phyloP scores from a whole-genome alignment of 2,329 filamentous ascomycete species.

The Pseudogymnoascus sp. region DNA sequence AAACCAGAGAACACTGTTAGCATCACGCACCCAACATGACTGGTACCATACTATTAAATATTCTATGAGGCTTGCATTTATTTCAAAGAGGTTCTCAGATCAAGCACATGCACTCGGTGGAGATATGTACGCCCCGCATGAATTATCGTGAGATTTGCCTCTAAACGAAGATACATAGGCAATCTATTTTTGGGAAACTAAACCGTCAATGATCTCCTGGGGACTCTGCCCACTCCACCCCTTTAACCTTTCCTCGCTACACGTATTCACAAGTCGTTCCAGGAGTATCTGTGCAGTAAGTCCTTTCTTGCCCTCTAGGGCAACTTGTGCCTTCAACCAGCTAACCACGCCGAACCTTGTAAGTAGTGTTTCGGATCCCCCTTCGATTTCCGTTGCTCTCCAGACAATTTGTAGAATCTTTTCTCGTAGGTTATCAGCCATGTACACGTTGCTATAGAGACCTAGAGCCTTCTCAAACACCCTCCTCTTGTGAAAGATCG shows the following conservation, averaged over 20 bases:
- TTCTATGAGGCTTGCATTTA: neutral
- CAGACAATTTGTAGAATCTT: constrained; percentile 55
- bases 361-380: constrained; percentile 70
- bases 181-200: constrained; percentile 5
- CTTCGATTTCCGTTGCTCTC: constrained; percentile 56
- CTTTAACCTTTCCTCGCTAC: constrained; percentile 55
- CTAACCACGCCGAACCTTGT: constrained; percentile 66
- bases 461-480: constrained; percentile 70
- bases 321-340: constrained; percentile 61
- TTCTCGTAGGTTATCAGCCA: constrained; percentile 47
- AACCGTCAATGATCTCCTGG: constrained; percentile 15
- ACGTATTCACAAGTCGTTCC: constrained; percentile 51
- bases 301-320: constrained; percentile 38
- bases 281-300: constrained; percentile 47
- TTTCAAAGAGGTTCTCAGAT: neutral
- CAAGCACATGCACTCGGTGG: neutral
- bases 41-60: neutral
- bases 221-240: constrained; percentile 50
- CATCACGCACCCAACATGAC: neutral
- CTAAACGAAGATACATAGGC: neutral
- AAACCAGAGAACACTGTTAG: neutral
- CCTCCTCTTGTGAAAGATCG: constrained; percentile 49
- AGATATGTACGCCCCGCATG: neutral
- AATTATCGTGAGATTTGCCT: neutral
- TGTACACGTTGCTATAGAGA: constrained; percentile 58